Conservation (phyloP, 2,329 filamentous ascomycete species). For the Daldinia sp. region DNA sequence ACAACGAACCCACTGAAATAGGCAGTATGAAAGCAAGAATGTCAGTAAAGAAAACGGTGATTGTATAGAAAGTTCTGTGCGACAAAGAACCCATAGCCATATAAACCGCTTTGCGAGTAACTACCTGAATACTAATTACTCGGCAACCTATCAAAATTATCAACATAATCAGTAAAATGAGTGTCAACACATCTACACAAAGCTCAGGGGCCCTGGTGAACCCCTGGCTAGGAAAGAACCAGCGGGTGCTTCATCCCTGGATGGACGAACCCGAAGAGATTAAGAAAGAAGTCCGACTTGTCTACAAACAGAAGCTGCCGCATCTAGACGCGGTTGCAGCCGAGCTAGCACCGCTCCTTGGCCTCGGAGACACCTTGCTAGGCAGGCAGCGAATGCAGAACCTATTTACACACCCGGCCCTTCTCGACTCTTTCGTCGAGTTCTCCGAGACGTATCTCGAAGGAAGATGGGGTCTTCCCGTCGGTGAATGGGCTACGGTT, state of each 20-base stretch:
- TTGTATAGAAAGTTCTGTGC: background rate
- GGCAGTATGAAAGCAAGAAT: background rate
- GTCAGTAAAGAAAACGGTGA: background rate
- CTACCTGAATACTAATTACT: background rate
- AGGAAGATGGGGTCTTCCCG: conserved; percentile 33
- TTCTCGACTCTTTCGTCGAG: conserved; percentile 33
- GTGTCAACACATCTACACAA: conserved; percentile 1
- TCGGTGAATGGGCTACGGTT: conserved; percentile 37
- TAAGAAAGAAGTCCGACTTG: conserved; percentile 29
- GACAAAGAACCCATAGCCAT: conserved; percentile 3
- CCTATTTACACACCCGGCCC: conserved; percentile 40
- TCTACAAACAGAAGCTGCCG: conserved; percentile 37
- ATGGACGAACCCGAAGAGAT: conserved; percentile 38
- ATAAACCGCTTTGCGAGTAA: background rate
- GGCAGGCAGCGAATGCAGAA: conserved; percentile 37
- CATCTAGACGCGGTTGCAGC: conserved; percentile 38
- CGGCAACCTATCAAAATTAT: background rate
- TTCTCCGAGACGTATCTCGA: conserved; percentile 36
- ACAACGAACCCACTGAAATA: background rate
- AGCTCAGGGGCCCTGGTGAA: background rate
- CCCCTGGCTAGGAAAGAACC: conserved; percentile 1
- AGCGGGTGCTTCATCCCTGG: conserved; percentile 16
- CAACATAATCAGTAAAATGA: conserved; percentile 8
- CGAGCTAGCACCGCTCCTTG: conserved; percentile 44
- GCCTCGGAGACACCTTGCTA: conserved; percentile 39